phyloP scores from a whole-genome alignment of 2,329 filamentous ascomycete genomes.

The Penicillium rolfsii region DNA sequence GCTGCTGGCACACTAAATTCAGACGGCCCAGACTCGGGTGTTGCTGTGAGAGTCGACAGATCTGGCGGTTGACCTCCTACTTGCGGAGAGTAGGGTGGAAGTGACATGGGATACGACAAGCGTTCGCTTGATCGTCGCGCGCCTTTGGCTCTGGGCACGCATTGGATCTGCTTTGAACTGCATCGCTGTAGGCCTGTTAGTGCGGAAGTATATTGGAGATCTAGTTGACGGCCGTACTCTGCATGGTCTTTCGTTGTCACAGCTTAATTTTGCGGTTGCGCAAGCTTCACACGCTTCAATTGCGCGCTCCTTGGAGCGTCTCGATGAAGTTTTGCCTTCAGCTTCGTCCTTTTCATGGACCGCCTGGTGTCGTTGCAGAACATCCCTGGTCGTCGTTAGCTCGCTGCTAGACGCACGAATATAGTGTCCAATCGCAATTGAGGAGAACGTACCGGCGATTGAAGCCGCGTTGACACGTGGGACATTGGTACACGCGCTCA shows the following conservation, averaged over 20 bases:
- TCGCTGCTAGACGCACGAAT: no score
- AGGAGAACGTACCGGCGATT: conserved; percentile 16
- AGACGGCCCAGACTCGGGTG: conserved; percentile 14
- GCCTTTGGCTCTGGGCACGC: conserved; percentile 5
- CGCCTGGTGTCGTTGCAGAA: conserved; percentile 22
- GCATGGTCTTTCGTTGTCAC: conserved; percentile 22
- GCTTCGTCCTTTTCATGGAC: conserved; percentile 18
- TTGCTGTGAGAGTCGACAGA: background rate
- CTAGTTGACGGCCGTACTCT: conserved; percentile 6
- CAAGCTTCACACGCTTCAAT: conserved; percentile 20
- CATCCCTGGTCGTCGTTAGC: conserved; percentile 16
- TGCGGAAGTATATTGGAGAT: conserved; percentile 9
- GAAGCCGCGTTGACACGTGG: conserved; percentile 20
- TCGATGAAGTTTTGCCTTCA: conserved; percentile 5
- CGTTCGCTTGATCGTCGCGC: conserved; percentile 8
- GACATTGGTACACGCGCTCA: conserved; percentile 22
- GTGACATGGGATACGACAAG: conserved; percentile 3
- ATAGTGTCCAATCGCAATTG: background rate
- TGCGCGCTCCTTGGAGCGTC: conserved; percentile 16
- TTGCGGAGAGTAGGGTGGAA: conserved; percentile 5
- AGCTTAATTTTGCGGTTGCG: conserved; percentile 19
- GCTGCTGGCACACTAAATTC: conserved; percentile 9
- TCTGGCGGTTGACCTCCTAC: background rate
- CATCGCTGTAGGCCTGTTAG: conserved; percentile 15
- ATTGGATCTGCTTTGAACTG: conserved; percentile 14